Base-by-base conservation (phyloP, 495 filamentous ascomycete species). In the Parmelia sp. region DNA sequence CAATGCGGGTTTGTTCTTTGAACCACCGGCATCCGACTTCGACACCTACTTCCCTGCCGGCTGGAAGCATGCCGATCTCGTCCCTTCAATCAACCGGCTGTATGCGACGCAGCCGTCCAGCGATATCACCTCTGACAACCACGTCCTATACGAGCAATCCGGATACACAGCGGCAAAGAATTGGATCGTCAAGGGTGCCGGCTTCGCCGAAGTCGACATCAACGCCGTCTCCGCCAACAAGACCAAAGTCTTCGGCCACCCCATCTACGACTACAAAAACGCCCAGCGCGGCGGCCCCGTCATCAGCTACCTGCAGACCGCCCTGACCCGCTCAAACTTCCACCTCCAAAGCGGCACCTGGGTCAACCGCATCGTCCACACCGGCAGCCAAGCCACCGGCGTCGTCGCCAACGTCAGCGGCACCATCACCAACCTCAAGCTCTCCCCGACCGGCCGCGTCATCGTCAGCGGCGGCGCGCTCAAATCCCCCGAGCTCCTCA, bases 51-150 rank as follows among this genome's bases (percentile, higher is more conserved):
- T 90, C 76, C 89, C 89, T 8, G 55, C 75, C 49, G 88, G 86
- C 35, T 92, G 89, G 89, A 86, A 89, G 73, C 78, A 81, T 44
- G 71, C 77, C 4, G 86, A 91, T 68, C 77, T 91, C 72, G 69
- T 73, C 65, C 71, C 77, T 59, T 82, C 88, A 36, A 81, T 81
- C 37, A 73, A 76, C 40, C 77, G 83, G 6, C 84, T 89, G 12
- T 90, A 90, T 74, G 72, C 76, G 35, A 82, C 86, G 63, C 90
- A 90, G 67, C 87, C 88, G 1, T 86, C 88, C 33, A 89, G 87
- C 29, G 82, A 84, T 69, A 74, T 77, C 53, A 88, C 89, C 5
- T 90, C 87, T 0, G 72, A 74, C 64, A 87, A 92, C 71, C 85
- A 87, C 39, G 78, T 86, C 67, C 79, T 80, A 29, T 92, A 92